These are phyloP conservation scores for Cubamyces lactineus DNA, from an alignment of 768 basidiomycete genomes.

Conservation along the genomic window DNA sequence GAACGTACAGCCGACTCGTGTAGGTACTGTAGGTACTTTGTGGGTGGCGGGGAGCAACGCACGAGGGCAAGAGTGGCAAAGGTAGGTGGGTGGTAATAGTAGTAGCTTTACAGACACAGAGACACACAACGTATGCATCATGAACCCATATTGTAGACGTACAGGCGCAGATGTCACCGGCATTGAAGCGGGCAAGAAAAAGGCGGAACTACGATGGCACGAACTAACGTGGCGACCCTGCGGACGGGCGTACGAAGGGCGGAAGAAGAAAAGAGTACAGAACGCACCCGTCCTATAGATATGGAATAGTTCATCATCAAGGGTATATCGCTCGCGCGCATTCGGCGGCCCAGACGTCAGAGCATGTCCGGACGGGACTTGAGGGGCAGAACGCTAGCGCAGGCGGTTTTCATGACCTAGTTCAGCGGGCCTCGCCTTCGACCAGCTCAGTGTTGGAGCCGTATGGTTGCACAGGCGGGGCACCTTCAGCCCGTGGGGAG, in stretches of 20 bases:
- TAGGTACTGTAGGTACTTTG: conserved; percentile 4
- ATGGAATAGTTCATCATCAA: background rate
- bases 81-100: no score
- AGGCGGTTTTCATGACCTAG: background rate
- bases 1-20: conserved; percentile 4
- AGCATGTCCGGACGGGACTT: background rate
- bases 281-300: conserved; percentile 21
- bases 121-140: conserved; percentile 4
- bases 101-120: conserved; percentile 18
- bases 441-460: background rate
- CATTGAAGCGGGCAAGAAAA: background rate
- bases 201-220: background rate
- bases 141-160: conserved; percentile 10
- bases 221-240: background rate
- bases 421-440: conserved; percentile 22
- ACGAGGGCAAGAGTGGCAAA: background rate
- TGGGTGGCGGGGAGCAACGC: background rate
- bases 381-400: background rate
- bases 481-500: conserved; percentile 11
- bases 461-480: conserved; percentile 16
- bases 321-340: conserved; percentile 21
- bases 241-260: conserved; percentile 19
- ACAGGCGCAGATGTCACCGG: conserved; percentile 16
- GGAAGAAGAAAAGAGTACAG: background rate
- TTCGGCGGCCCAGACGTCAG: background rate